phyloP scores from a whole-genome alignment of 2,329 filamentous ascomycete species.

The Fusarium hainanense region DNA sequence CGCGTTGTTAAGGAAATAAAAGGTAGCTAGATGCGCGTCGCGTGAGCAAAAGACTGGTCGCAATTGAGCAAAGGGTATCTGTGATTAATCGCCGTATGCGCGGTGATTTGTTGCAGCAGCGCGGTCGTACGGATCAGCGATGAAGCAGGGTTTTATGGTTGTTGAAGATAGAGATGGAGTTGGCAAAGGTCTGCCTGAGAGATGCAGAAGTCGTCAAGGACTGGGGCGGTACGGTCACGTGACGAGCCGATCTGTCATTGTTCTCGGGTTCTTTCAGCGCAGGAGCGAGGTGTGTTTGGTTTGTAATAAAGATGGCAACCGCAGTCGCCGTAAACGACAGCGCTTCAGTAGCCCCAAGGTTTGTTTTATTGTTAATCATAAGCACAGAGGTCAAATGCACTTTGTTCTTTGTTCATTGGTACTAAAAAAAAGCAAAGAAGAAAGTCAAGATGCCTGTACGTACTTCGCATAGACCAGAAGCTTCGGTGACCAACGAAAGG shows the following conservation, averaged over 20 bases:
- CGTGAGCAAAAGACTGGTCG: conserved; percentile 33
- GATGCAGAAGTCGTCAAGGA: conserved; percentile 44
- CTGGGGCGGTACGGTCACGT: conserved; percentile 47
- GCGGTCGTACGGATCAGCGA: conserved; percentile 33
- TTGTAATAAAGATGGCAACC: conserved; percentile 15
- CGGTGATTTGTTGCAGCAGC: conserved; percentile 25
- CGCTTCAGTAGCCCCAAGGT: neutral
- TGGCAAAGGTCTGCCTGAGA: conserved; percentile 45
- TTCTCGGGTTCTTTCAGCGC: conserved; percentile 4
- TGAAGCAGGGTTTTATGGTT: conserved; percentile 38
- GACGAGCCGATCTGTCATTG: conserved; percentile 30
- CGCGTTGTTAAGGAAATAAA: conserved; percentile 37
- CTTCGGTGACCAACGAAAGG: conserved; percentile 27
- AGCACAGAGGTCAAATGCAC: neutral
- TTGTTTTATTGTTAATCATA: conserved; percentile 10
- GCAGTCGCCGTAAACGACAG: neutral
- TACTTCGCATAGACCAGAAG: conserved; percentile 37
- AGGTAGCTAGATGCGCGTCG: conserved; percentile 44
- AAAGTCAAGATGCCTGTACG: neutral
- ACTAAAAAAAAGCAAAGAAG: neutral
- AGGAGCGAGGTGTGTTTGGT: conserved; percentile 2
- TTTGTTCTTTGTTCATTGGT: conserved; percentile 13
- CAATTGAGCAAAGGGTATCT: conserved; percentile 19
- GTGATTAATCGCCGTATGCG: conserved; percentile 25
- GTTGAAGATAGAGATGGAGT: conserved; percentile 40